phyloP scores from a whole-genome alignment of 2,329 filamentous ascomycete genomes.

The Colletotrichum incanum region DNA sequence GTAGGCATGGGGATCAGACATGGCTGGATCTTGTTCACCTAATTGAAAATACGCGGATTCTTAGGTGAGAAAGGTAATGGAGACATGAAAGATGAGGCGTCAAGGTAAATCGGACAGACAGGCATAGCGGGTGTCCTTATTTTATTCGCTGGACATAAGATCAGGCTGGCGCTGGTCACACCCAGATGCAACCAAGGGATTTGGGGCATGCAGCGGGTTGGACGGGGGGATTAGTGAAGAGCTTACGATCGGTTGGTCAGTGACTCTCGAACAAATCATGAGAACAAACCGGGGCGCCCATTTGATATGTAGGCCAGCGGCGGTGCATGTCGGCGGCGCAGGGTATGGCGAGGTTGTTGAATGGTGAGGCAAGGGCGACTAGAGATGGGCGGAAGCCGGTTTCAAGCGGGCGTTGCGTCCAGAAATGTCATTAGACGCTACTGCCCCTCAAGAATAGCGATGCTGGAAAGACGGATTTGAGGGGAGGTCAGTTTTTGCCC shows the following conservation, averaged over 20 bases:
- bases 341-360: background rate
- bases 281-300: background rate
- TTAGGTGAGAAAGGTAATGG: background rate
- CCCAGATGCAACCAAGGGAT: background rate
- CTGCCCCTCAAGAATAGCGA: background rate
- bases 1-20: background rate
- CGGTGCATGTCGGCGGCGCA: slow-evolving; percentile 5
- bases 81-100: background rate
- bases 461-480: background rate
- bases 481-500: too few species aligned
- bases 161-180: slow-evolving; percentile 13
- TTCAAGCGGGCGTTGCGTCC: background rate
- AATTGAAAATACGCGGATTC: background rate
- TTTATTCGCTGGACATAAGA: background rate
- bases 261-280: background rate
- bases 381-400: background rate
- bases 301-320: slow-evolving; percentile 1
- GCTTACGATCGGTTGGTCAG: background rate
- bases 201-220: background rate
- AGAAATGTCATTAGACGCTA: slow-evolving; percentile 1
- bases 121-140: background rate
- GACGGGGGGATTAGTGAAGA: background rate
- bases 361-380: background rate
- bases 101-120: too few species aligned
- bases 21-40: background rate